Evolutionary conservation across 805 yeast genomes (phyloP), one percentile per base, ranked within the genome.

Genomic region (Cyberlindnera veronae): DNA sequence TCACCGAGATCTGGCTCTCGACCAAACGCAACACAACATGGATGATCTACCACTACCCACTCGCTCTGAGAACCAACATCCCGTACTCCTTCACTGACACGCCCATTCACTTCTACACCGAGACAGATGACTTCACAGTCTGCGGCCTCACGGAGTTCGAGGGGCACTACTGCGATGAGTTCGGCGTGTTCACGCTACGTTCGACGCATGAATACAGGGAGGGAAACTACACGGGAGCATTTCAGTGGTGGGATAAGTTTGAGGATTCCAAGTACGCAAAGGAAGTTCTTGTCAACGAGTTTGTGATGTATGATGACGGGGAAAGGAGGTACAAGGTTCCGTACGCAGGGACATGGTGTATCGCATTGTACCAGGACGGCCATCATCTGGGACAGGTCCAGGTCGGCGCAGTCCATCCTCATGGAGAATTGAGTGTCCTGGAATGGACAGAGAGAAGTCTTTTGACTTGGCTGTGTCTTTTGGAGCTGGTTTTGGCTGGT

Each of bases 171-270:
- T 45, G 49, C 17, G 22, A 36, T 20, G 40, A 17, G 18, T 45
- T 45, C 29, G 49, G 46, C 4, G 15, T 7, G 13, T 45, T 22
- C 32, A 45, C 46, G 3, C 32, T 45, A 4, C 26, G 49, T 13
- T 34, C 39, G 2, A 39, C 43, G n/a, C 32, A 36, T 32, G 34
- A 26, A 10, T 24, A 29, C 19, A 18, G 22, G 8, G 24, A 29
- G 5, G 31, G 27, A 3, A 23, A 19, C 9, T 3, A 12, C 21
- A 16, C 30, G 3, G 39, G 31, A 2, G n/a, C 17, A 10, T 38
- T 40, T 29, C 20, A 38, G 12, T 45, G 49, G 49, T 32, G 43
- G 42, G 49, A 45, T 18, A 38, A 26, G 4, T 45, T 45, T 14
- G 48, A 44, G 16, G 16, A 17, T 10, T 39, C 41, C 9, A 32